A percentile compares a stretch with the other conserved stretches of the same genome.
Conservation (phyloP, 2,329 filamentous ascomycete species). For the Colletotrichum lupini region DNA sequence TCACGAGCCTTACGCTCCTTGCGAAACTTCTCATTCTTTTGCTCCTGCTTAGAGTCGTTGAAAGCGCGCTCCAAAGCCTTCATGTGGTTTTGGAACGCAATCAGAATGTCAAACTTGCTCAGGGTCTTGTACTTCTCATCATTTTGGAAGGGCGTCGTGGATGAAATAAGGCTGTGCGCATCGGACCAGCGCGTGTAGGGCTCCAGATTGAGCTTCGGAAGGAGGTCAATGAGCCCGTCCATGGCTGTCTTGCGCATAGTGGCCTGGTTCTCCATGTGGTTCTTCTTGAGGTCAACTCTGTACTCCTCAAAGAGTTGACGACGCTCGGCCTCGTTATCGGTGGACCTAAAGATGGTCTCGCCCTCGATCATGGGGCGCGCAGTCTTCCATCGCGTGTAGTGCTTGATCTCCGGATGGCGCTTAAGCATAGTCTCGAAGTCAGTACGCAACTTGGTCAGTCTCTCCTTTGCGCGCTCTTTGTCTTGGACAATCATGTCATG, state of each 20-base stretch:
- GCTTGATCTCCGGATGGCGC: conserved; percentile 95
- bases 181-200: conserved; percentile 96
- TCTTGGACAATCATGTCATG: conserved; percentile 90
- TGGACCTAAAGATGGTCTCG: conserved; percentile 94
- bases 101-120: conserved; percentile 89
- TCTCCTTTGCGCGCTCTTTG: conserved; percentile 93
- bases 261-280: conserved; percentile 80
- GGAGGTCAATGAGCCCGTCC: conserved; percentile 81
- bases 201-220: conserved; percentile 85
- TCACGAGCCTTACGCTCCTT: conserved; percentile 90
- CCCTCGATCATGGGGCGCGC: conserved; percentile 93
- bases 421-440: conserved; percentile 97
- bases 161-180: conserved; percentile 84
- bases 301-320: conserved; percentile 95
- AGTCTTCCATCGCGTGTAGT: conserved; percentile 97
- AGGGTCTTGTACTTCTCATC: conserved; percentile 89
- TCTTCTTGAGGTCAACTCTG: conserved; percentile 83
- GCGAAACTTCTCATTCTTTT: conserved; percentile 83
- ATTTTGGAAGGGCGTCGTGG: conserved; percentile 79
- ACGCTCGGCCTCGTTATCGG: conserved; percentile 87
- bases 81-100: conserved; percentile 94
- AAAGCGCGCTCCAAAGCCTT: conserved; percentile 90
- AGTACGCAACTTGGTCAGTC: conserved; percentile 87
- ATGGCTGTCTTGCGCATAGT: conserved; percentile 81
- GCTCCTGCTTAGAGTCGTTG: conserved; percentile 89